Evolutionary conservation across 768 basidiomycete genomes (phyloP), one percentile per base, ranked within the genome.

Genomic region (Termitomyces sp.): DNA sequence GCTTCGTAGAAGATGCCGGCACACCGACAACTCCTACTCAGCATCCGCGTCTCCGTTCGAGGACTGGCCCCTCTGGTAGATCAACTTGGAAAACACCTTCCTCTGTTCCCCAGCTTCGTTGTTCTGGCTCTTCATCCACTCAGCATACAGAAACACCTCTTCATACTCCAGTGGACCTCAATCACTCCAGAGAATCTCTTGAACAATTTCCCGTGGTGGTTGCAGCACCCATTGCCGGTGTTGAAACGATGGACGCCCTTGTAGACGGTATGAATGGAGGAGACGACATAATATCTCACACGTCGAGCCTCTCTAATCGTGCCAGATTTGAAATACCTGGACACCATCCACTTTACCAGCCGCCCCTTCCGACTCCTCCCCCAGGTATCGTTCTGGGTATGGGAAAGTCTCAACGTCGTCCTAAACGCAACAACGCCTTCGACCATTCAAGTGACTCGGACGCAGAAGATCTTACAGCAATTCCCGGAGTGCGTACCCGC

Each of bases 221-320:
- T 18, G 81, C 89, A 41, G 89, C 90, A 18, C 89, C 89, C 4
- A 71, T 88, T 7, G 68, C 89, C 5, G 90, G 89, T 2, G 89
- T 94, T 9, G 91, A 92, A 71, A 84, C 84, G 9, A 88, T 94
- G 85, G 91, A 94, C 66, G 91, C 91, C 12, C 70, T 94, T 50
- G 91, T 94, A 7, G 91, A 92, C 60, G 89, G 88, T 9, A 93
- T 94, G 91, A 94, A 93, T 64, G 86, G 86, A 25, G 80, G 78
- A 41, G 85, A 89, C 52, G 77, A 84, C 58, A 68, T 83, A 51
- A 74, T 81, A 20, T 52, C 65, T 56, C 49, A 69, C 55, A 58
- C 74, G 63, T 50, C 73, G 61, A 70, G 73, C 49, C 59, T 76
- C 13, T 76, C 80, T 29, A 73, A 67, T 63, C 78, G 82, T 15